Conservation (phyloP, 805 yeast genomes). For the Metschnikowia drakensbergensis region DNA sequence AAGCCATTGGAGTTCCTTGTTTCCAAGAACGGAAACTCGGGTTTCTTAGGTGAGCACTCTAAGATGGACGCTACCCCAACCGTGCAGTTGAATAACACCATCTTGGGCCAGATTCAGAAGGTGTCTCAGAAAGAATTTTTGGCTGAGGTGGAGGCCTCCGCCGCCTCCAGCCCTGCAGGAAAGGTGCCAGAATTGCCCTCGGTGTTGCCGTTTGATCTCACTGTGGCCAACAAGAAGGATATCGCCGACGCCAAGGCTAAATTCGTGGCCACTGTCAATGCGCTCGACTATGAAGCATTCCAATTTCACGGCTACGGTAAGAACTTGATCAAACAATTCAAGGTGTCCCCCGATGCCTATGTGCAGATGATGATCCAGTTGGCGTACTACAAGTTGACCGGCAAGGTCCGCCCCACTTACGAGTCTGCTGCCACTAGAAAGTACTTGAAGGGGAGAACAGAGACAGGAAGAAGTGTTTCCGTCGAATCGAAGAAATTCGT, state of each 20-base stretch:
- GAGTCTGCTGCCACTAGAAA: conserved; percentile 94
- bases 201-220: conserved; percentile 54
- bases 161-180: conserved; percentile 8
- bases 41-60: conserved; percentile 94
- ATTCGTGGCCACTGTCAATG: conserved; percentile 53
- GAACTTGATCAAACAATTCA: conserved; percentile 74
- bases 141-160: conserved; percentile 22
- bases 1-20: conserved; percentile 86
- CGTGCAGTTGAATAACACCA: conserved; percentile 74
- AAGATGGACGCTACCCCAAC: conserved; percentile 98
- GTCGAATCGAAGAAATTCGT: conserved; percentile 67
- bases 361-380: conserved; percentile 88
- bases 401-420: conserved; percentile 82
- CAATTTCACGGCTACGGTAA: conserved; percentile 85
- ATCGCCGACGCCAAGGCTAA: conserved; percentile 54
- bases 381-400: conserved; percentile 81
- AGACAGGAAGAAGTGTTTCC: conserved; percentile 84
- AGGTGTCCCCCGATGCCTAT: conserved; percentile 89
- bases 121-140: conserved; percentile 37
- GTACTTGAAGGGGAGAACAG: conserved; percentile 88
- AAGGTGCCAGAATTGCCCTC: conserved; percentile 17
- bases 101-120: conserved; percentile 54
- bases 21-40: conserved; percentile 79
- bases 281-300: conserved; percentile 75
- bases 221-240: conserved; percentile 46